phyloP scores from a whole-genome alignment of 1,284 basidiomycete species.

The Pseudozyma flocculosa region DNA sequence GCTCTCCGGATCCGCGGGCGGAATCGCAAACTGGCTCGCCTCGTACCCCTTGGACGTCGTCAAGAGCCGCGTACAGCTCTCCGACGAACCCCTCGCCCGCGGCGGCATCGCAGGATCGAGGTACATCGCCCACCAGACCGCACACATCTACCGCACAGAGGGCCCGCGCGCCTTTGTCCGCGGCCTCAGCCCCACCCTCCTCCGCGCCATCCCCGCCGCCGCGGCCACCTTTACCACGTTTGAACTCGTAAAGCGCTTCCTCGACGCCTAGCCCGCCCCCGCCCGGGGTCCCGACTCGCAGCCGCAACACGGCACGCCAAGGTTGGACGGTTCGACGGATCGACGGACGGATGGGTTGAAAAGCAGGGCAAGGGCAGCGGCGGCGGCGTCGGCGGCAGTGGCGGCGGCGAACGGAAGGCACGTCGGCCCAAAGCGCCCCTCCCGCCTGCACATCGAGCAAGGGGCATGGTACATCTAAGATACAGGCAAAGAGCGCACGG shows the following conservation, averaged over 20 bases:
- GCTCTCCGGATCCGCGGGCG: conserved; percentile 81
- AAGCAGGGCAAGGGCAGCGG: too few species aligned
- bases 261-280: background rate
- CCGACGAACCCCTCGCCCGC: conserved; percentile 12
- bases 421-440: too few species aligned
- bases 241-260: conserved; percentile 30
- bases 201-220: conserved; percentile 45
- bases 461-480: too few species aligned
- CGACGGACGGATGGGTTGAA: too few species aligned
- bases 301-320: too few species aligned
- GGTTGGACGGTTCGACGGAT: too few species aligned
- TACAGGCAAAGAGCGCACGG: too few species aligned
- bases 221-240: conserved; percentile 47
- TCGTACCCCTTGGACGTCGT: conserved; percentile 73
- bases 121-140: conserved; percentile 28
- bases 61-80: conserved; percentile 35
- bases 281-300: too few species aligned
- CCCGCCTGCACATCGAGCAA: too few species aligned
- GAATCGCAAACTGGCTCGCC: conserved; percentile 88
- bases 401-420: too few species aligned
- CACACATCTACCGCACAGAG: conserved; percentile 13
- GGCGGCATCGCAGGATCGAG: conserved; percentile 14
- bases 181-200: conserved; percentile 38
- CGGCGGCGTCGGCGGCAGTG: too few species aligned
- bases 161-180: conserved; percentile 26